Conservation (phyloP, 257 asterid genomes). For the Nicotiana obtusifolia region DNA sequence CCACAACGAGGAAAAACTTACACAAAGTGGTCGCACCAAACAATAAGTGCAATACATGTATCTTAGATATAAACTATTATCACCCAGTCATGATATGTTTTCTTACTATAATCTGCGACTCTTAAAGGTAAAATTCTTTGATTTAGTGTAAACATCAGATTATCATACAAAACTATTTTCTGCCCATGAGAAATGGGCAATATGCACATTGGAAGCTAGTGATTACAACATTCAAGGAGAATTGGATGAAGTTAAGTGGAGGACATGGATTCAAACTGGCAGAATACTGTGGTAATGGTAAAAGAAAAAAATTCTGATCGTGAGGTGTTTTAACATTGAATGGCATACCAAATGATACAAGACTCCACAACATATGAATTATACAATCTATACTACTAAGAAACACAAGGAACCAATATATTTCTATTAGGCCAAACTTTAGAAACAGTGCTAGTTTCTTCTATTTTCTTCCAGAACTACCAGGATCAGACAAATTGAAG, state of each 20-base stretch:
- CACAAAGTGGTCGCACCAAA: background rate
- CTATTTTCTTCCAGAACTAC: background rate
- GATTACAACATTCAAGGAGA: background rate
- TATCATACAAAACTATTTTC: background rate
- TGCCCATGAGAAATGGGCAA: background rate
- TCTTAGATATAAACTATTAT: background rate
- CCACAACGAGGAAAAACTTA: background rate
- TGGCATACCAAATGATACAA: background rate
- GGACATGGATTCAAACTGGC: background rate
- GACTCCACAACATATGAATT: background rate
- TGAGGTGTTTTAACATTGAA: background rate
- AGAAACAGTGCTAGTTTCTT: background rate
- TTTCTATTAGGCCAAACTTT: background rate
- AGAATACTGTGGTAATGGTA: background rate
- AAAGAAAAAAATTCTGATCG: background rate
- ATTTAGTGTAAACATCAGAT: background rate
- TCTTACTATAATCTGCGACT: too few relatives aligned
- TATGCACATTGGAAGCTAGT: background rate
- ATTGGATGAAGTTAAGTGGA: background rate
- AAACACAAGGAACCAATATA: background rate
- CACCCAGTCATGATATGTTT: too few relatives aligned
- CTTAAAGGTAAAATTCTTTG: background rate
- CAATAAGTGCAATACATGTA: background rate
- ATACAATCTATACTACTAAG: background rate
- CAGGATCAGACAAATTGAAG: conserved; percentile 1